Evolutionary conservation across 2,329 filamentous ascomycete genomes (phyloP), one percentile per base, ranked within the genome.

Genomic region (Colletotrichum liriopes): DNA sequence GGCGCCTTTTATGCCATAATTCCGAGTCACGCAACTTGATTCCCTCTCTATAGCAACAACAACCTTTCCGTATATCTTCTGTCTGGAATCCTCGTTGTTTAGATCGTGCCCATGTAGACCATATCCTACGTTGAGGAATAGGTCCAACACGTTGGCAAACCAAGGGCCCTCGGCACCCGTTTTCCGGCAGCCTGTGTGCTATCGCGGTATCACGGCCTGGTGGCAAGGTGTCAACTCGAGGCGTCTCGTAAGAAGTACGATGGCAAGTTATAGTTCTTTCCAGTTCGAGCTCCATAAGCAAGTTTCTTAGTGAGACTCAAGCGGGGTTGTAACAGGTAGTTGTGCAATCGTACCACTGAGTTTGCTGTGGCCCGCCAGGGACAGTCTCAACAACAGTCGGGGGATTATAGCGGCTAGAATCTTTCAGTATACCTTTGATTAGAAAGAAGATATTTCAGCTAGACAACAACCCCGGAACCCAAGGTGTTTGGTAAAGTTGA

Each of bases 401-500:
- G 5, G 5, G 5, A 9, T 37, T 37, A 7, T 37, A 37, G 35
- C 35, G 8, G 35, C 35, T 37, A 7, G 29, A 74, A 75, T 59
- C 0, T 41, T n/a, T 9, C 26, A 29, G 1, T 12, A 3, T 45
- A 47, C 23, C 49, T 18, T 51, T 62, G n/a, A 61, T 56, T 12
- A 77, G 55, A 5, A 79, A 56, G 2, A 72, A 74, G 0, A 78
- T 65, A 11, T 66, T 35, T 5, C 12, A 37, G 3, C 54, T 70
- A 11, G 61, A 54, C 1, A 70, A 14, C 0, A 74, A 58, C 6
- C 59, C 45, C 2, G 76, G 69, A 4, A 78, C 72, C 76, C 78
- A 79, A 2, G 67, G 65, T 0, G 76, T 78, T 7, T 74, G 68
- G 41, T 77, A 61, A 16, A 79, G 71, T 23, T 78, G 75, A 5